Conservation (phyloP, 192 early-diverging fungal species). For the Linnemannia zychae region DNA sequence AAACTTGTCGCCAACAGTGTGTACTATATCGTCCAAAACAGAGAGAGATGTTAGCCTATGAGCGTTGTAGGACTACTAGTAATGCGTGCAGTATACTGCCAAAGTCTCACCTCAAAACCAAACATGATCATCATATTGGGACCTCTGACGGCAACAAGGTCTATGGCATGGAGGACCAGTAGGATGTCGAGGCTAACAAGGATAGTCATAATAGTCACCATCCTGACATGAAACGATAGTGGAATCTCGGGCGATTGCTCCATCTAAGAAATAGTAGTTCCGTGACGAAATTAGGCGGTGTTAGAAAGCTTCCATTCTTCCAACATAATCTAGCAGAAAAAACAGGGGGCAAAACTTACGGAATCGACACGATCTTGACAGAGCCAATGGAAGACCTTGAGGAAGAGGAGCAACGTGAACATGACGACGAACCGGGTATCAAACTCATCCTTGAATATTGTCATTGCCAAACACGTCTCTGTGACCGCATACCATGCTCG, state of each 20-base stretch:
- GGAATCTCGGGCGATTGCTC: constrained; percentile 81
- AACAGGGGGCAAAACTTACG: constrained; percentile 50
- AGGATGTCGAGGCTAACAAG: constrained; percentile 79
- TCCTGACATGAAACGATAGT: constrained; percentile 77
- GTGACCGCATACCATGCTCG: constrained; percentile 97
- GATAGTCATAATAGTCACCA: constrained; percentile 74
- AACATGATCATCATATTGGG: constrained; percentile 98
- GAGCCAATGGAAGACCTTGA: constrained; percentile 98
- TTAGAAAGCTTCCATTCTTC: neutral
- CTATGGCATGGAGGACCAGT: constrained; percentile 80
- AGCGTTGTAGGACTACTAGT: neutral
- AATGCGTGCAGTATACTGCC: neutral
- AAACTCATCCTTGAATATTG: constrained; percentile 96
- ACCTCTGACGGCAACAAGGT: constrained; percentile 72
- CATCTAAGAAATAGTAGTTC: constrained; percentile 77
- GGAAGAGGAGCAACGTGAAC: constrained; percentile 90
- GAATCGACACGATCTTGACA: constrained; percentile 92
- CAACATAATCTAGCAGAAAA: neutral
- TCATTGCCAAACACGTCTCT: constrained; percentile 96
- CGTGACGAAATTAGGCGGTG: neutral
- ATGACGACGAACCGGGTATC: constrained; percentile 86
- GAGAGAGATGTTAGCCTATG: neutral
- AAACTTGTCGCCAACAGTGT: constrained; percentile 88
- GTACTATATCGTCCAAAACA: constrained; percentile 72
- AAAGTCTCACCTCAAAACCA: constrained; percentile 87